Percentiles rank a stretch among this genome's conserved stretches.
Evolutionary conservation across 768 basidiomycete species (phyloP).

Genomic region (Russula griseocarnosa): DNA sequence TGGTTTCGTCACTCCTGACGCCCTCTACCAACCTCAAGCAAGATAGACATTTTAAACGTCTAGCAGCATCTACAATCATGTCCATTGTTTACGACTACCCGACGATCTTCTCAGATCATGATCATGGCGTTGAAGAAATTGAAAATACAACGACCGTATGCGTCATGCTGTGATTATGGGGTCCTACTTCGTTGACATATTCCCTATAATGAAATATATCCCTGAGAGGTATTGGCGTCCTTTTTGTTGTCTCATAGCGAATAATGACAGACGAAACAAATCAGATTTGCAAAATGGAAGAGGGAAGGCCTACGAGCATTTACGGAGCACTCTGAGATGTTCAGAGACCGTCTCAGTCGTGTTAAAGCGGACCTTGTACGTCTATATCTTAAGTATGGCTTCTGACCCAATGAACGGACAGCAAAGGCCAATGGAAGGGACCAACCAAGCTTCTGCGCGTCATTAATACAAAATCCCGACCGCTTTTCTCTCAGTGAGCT

Average conservation of each 20-base stretch:
- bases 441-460: neutral
- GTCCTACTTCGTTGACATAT: neutral
- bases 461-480: neutral
- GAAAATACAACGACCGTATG: neutral
- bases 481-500: conserved; percentile 8
- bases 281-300: conserved; percentile 31
- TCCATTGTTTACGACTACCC: conserved; percentile 30
- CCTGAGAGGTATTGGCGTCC: neutral
- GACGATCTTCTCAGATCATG: conserved; percentile 5
- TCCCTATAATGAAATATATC: conserved; percentile 20
- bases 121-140: neutral
- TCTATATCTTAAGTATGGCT: neutral
- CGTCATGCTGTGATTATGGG: neutral
- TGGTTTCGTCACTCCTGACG: conserved; percentile 32
- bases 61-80: conserved; percentile 32
- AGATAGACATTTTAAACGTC: conserved; percentile 33
- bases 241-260: neutral
- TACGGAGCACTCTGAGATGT: conserved; percentile 5
- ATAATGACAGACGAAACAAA: neutral
- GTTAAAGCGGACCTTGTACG: conserved; percentile 24
- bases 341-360: conserved; percentile 22
- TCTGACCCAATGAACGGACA: neutral
- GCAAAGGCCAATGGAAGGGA: neutral
- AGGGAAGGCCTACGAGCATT: conserved; percentile 25
- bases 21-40: conserved; percentile 30